These are phyloP conservation scores for Pelagophyceae sp. DNA, from an alignment of 352 stramenopile species.

Conservation along the genomic window DNA sequence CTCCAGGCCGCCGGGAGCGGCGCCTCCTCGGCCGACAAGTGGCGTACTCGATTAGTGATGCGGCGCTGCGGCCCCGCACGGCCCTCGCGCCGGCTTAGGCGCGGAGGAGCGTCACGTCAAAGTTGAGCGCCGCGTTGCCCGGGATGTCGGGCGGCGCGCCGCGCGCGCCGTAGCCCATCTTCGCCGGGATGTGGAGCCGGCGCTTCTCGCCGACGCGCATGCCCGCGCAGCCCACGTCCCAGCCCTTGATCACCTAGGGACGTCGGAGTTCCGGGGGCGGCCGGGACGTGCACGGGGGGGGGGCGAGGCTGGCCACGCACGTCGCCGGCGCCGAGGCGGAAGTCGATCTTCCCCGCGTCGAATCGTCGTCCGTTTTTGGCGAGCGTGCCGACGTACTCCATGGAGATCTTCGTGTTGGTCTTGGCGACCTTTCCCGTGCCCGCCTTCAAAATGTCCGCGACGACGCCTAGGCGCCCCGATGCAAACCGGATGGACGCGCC, in stretches of 20 bases:
- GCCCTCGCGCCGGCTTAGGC: too few species aligned
- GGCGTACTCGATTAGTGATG: too few species aligned
- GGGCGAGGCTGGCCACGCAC: too few species aligned
- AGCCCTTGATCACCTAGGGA: slow-evolving; percentile 19
- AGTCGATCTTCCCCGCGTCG: slow-evolving; percentile 1
- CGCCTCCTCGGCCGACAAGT: too few species aligned
- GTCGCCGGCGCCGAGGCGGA: slow-evolving; percentile 3
- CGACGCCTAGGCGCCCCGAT: too few species aligned
- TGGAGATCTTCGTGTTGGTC: not conserved
- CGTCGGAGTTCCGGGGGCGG: too few species aligned
- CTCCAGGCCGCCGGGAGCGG: too few species aligned
- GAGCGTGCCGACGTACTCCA: slow-evolving; percentile 12
- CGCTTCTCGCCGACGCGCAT: slow-evolving; percentile 7
- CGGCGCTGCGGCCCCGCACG: too few species aligned
- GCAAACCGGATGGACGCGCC: too few species aligned
- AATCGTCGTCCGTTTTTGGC: slow-evolving; percentile 5
- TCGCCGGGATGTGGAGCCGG: slow-evolving; percentile 5
- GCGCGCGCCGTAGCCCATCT: slow-evolving; percentile 10
- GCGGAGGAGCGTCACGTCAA: not conserved
- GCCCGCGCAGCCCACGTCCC: slow-evolving; percentile 16
- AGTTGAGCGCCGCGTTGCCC: not conserved
- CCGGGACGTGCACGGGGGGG: too few species aligned
- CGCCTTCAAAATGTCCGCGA: too few species aligned
- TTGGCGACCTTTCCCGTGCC: not conserved
- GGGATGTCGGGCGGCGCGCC: slow-evolving; percentile 18